Evolutionary conservation across 306 rosid species (phyloP).

Genomic region (Rosa persica): DNA sequence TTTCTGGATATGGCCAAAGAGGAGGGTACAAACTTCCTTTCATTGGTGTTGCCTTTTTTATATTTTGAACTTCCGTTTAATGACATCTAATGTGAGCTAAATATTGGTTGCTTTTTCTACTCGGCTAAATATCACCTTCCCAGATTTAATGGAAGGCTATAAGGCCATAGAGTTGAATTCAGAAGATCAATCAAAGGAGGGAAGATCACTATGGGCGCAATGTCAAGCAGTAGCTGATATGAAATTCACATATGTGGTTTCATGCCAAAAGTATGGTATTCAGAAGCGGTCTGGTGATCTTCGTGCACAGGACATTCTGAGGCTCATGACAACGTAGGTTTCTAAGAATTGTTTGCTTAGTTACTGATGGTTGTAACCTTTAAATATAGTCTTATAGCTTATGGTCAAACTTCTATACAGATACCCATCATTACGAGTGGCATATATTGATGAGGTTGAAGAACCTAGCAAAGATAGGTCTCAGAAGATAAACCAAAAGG

Average conservation of each 20-base stretch:
- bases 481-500: slow-evolving; percentile 69
- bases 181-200: slow-evolving; percentile 81
- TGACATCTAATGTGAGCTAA: background rate
- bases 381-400: slow-evolving; percentile 16
- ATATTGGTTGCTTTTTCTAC: slow-evolving; percentile 4
- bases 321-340: slow-evolving; percentile 83
- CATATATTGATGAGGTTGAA: slow-evolving; percentile 93
- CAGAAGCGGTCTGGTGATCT: slow-evolving; percentile 84
- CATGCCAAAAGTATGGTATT: slow-evolving; percentile 92
- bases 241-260: slow-evolving; percentile 96
- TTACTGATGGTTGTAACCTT: background rate
- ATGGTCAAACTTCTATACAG: slow-evolving; percentile 33
- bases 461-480: slow-evolving; percentile 83
- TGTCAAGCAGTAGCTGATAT: slow-evolving; percentile 96
- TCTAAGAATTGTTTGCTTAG: background rate
- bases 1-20: slow-evolving; percentile 96
- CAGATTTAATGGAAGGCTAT: slow-evolving; percentile 96
- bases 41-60: slow-evolving; percentile 5
- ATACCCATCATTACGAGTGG: slow-evolving; percentile 94
- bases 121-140: slow-evolving; percentile 26
- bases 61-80: background rate
- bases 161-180: slow-evolving; percentile 79
- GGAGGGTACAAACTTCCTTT: slow-evolving; percentile 51
- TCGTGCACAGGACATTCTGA: slow-evolving; percentile 85
- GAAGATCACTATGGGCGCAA: slow-evolving; percentile 83